Evolutionary conservation across 805 yeast genomes (phyloP).

Genomic region (Teunomyces panamensis): DNA sequence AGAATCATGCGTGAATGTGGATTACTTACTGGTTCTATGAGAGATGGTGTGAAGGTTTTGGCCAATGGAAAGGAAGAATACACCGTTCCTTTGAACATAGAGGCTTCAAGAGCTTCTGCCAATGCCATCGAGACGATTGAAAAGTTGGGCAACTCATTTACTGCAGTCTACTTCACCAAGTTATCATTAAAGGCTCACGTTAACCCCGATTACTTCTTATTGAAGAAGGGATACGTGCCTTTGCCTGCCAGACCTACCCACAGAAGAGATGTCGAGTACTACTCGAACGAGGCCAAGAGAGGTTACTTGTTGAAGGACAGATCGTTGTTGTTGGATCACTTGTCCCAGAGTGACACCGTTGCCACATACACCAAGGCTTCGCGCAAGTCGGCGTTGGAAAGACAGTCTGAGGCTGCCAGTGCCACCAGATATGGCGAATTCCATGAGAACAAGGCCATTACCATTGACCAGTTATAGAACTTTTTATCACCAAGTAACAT

Average conservation of each 20-base stretch:
- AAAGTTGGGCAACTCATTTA: slow-evolving; percentile 66
- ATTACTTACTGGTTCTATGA: slow-evolving; percentile 63
- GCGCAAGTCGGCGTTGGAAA: slow-evolving; percentile 35
- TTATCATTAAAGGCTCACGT: slow-evolving; percentile 74
- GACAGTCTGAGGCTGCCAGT: slow-evolving; percentile 33
- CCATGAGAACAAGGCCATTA: slow-evolving; percentile 9
- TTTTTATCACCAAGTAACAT: not conserved
- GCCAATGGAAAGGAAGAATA: slow-evolving; percentile 57
- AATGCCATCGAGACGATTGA: slow-evolving; percentile 76
- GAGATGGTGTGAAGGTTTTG: slow-evolving; percentile 78
- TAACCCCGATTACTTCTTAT: slow-evolving; percentile 65
- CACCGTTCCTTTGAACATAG: slow-evolving; percentile 66
- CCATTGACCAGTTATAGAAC: slow-evolving; percentile 3
- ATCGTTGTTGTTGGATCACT: slow-evolving; percentile 37
- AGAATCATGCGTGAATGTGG: slow-evolving; percentile 74
- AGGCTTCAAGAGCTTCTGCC: slow-evolving; percentile 77
- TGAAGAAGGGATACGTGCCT: slow-evolving; percentile 77
- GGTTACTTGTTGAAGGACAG: slow-evolving; percentile 63
- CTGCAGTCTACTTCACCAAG: slow-evolving; percentile 63
- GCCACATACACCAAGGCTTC: slow-evolving; percentile 18
- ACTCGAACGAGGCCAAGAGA: slow-evolving; percentile 64
- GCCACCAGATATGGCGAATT: slow-evolving; percentile 12
- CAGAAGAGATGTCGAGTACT: slow-evolving; percentile 75
- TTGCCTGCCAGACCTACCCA: slow-evolving; percentile 81
- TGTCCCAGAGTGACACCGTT: slow-evolving; percentile 16